Conservation (phyloP, 768 basidiomycete species). For the Amylocystis lapponica region DNA sequence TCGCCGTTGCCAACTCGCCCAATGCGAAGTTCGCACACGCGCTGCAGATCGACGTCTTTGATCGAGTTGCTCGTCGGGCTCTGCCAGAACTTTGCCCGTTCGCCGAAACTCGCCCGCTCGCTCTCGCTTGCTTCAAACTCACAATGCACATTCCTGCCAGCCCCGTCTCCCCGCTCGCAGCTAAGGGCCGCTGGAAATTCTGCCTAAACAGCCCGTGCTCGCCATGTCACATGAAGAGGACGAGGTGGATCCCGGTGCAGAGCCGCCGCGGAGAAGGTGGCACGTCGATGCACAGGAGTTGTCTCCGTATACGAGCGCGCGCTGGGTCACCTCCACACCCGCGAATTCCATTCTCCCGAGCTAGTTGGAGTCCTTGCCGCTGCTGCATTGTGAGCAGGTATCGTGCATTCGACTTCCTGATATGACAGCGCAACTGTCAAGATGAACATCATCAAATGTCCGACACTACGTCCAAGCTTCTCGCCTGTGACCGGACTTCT, state of each 20-base stretch:
- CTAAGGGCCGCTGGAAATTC: slow-evolving; percentile 5
- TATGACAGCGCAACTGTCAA: too few species aligned
- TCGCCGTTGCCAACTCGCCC: slow-evolving; percentile 45
- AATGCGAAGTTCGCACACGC: slow-evolving; percentile 51
- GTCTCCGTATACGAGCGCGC: not conserved
- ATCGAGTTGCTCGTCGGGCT: slow-evolving; percentile 64
- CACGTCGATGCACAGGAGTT: slow-evolving; percentile 6
- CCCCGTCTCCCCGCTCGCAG: slow-evolving; percentile 16
- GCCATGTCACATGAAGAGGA: slow-evolving; percentile 16
- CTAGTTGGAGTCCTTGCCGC: too few species aligned
- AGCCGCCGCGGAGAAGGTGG: slow-evolving; percentile 16
- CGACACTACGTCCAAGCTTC: too few species aligned
- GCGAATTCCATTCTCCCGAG: too few species aligned
- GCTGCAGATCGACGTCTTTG: slow-evolving; percentile 42
- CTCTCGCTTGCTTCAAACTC: slow-evolving; percentile 9
- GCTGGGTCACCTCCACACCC: not conserved
- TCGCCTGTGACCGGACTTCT: too few species aligned
- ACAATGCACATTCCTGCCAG: slow-evolving; percentile 4
- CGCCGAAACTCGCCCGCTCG: slow-evolving; percentile 12
- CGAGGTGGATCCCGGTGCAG: slow-evolving; percentile 6
- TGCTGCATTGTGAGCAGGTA: too few species aligned
- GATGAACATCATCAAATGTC: too few species aligned
- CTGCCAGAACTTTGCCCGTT: slow-evolving; percentile 18
- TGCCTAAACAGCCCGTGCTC: slow-evolving; percentile 6
- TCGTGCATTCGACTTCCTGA: too few species aligned